Evolutionary conservation across 2,329 filamentous ascomycete genomes (phyloP).

Genomic region (Blastomyces percursus): DNA sequence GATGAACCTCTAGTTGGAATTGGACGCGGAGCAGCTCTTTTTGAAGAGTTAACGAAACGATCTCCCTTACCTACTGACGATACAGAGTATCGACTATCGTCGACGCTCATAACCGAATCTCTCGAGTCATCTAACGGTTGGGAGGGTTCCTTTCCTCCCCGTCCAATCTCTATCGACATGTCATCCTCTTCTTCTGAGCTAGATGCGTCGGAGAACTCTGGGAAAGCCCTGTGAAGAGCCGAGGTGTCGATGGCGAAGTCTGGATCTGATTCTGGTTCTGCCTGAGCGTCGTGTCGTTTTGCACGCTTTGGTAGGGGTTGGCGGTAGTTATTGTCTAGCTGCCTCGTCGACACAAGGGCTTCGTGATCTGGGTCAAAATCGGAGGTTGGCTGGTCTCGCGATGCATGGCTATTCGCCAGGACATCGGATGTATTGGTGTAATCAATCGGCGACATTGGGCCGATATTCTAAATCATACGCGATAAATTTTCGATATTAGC

Average conservation of each 20-base stretch:
- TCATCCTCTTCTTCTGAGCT: constrained; percentile 36
- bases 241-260: constrained; percentile 39
- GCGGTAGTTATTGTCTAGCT: constrained; percentile 22
- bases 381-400: constrained; percentile 18
- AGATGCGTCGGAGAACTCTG: constrained; percentile 37
- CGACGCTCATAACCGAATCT: constrained; percentile 39
- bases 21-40: constrained; percentile 23
- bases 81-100: constrained; percentile 35
- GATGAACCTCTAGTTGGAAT: constrained; percentile 18
- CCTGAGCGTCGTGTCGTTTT: constrained; percentile 10
- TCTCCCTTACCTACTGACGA: constrained; percentile 27
- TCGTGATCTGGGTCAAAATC: constrained; percentile 36
- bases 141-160: constrained; percentile 35
- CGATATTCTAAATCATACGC: neutral
- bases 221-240: constrained; percentile 37
- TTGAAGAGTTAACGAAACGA: constrained; percentile 19
- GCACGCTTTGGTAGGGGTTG: constrained; percentile 20
- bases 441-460: constrained; percentile 2
- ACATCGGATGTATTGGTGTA: constrained; percentile 19
- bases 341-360: constrained; percentile 30
- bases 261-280: constrained; percentile 24
- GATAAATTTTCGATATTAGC: neutral
- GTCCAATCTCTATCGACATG: constrained; percentile 47
- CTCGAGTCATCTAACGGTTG: constrained; percentile 39
- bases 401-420: constrained; percentile 15